Evolutionary conservation across 352 stramenopile genomes (phyloP).

Genomic region (Phytophthora litchii): DNA sequence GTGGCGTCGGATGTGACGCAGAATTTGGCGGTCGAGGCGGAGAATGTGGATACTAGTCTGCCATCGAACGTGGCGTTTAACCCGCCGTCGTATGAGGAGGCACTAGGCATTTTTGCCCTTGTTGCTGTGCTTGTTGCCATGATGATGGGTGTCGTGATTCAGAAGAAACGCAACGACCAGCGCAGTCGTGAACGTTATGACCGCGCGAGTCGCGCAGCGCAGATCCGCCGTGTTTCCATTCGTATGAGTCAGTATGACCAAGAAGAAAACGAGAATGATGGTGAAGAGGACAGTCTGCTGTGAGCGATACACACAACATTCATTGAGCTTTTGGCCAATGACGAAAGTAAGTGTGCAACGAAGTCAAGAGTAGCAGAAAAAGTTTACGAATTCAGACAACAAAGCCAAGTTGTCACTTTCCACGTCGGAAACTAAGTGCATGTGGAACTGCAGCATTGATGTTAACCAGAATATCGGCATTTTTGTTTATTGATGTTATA

Average conservation of each 20-base stretch:
- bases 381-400: slow-evolving; percentile 27
- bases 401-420: slow-evolving; percentile 9
- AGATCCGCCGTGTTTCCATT: slow-evolving; percentile 79
- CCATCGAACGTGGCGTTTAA: slow-evolving; percentile 40
- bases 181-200: slow-evolving; percentile 54
- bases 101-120: slow-evolving; percentile 60
- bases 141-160: slow-evolving; percentile 59
- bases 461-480: slow-evolving; percentile 30
- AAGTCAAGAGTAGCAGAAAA: slow-evolving; percentile 6
- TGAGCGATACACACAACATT: slow-evolving; percentile 31
- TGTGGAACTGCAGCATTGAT: slow-evolving; percentile 17
- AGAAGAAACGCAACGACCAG: slow-evolving; percentile 70
- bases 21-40: slow-evolving; percentile 11
- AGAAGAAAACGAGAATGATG: slow-evolving; percentile 52
- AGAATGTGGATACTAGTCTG: slow-evolving; percentile 4
- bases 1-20: slow-evolving; percentile 16
- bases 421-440: slow-evolving; percentile 24
- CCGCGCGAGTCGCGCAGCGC: slow-evolving; percentile 63
- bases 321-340: slow-evolving; percentile 4
- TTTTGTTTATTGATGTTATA: slow-evolving; percentile 26
- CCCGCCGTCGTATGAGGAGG: slow-evolving; percentile 61
- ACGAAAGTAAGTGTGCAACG: background rate
- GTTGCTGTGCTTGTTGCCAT: slow-evolving; percentile 63
- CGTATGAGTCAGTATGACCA: slow-evolving; percentile 64
- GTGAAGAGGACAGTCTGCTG: slow-evolving; percentile 60